These are phyloP conservation scores for Arachis monticola DNA, from an alignment of 331 rosid genomes.

Conservation along the genomic window DNA sequence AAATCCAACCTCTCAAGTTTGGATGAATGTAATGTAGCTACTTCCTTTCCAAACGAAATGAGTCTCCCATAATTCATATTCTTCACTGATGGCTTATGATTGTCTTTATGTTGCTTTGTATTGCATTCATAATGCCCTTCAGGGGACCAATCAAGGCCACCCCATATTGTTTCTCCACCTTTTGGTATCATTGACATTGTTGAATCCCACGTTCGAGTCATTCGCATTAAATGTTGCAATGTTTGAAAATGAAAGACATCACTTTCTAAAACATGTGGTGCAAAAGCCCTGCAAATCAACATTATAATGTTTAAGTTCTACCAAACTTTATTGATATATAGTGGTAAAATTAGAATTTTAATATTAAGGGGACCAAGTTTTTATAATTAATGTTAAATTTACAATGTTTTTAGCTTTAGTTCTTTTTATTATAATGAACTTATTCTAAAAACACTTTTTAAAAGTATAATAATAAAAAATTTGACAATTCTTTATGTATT, in stretches of 20 bases:
- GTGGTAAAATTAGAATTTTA: too few species aligned
- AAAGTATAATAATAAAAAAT: too few species aligned
- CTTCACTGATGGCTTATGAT: slow-evolving; percentile 42
- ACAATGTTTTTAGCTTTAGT: too few species aligned
- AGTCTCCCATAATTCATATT: slow-evolving; percentile 43
- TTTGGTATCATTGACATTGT: slow-evolving; percentile 98
- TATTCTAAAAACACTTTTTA: too few species aligned
- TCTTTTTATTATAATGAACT: too few species aligned
- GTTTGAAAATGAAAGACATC: slow-evolving; percentile 45
- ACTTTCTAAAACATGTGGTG: slow-evolving; percentile 66
- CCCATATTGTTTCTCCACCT: slow-evolving; percentile 94
- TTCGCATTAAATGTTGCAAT: slow-evolving; percentile 43
- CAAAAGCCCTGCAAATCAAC: slow-evolving; percentile 61
- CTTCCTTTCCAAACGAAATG: slow-evolving; percentile 79
- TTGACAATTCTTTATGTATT: too few species aligned
- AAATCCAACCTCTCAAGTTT: slow-evolving; percentile 78
- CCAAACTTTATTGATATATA: not conserved
- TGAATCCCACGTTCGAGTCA: slow-evolving; percentile 61
- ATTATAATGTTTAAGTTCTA: not conserved
- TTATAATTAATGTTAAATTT: too few species aligned
- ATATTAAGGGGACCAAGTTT: too few species aligned
- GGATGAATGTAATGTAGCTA: slow-evolving; percentile 65
- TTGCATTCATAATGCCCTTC: slow-evolving; percentile 55
- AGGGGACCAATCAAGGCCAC: slow-evolving; percentile 90
- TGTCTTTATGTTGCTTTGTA: slow-evolving; percentile 54